Conservation (phyloP, 2,329 filamentous ascomycete genomes). For the Microsporum ferrugineum region DNA sequence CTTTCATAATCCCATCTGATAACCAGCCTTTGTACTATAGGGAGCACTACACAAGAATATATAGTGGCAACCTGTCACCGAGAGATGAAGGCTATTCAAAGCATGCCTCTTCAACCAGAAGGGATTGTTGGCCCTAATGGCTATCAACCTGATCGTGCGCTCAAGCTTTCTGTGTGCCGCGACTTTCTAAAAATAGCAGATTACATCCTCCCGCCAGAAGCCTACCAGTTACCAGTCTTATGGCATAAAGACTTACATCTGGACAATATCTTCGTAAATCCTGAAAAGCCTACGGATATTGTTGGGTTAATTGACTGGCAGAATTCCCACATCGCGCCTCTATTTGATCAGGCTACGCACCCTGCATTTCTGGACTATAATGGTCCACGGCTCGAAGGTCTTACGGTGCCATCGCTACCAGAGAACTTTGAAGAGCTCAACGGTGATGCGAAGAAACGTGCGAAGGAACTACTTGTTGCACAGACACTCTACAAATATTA, state of each 20-base stretch:
- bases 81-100: not conserved
- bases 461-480: not conserved
- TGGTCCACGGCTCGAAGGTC: not conserved
- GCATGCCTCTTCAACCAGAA: not conserved
- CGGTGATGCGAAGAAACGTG: not conserved
- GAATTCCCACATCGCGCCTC: constrained; percentile 20
- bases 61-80: not conserved
- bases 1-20: not conserved
- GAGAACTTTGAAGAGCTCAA: not conserved
- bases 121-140: not conserved
- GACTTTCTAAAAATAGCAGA: not conserved
- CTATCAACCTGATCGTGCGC: not conserved
- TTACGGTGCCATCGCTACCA: not conserved
- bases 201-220: not conserved
- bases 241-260: constrained; percentile 23
- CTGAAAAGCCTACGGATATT: constrained; percentile 17
- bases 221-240: constrained; percentile 7
- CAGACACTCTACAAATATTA: not conserved
- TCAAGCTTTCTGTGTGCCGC: not conserved
- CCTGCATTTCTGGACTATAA: constrained; percentile 6
- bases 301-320: constrained; percentile 26
- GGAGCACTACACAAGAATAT: not conserved
- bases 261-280: constrained; percentile 26
- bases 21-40: not conserved
- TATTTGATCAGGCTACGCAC: constrained; percentile 18